Conservation (phyloP, 345 rosid species). For the Iberis pinnata region DNA sequence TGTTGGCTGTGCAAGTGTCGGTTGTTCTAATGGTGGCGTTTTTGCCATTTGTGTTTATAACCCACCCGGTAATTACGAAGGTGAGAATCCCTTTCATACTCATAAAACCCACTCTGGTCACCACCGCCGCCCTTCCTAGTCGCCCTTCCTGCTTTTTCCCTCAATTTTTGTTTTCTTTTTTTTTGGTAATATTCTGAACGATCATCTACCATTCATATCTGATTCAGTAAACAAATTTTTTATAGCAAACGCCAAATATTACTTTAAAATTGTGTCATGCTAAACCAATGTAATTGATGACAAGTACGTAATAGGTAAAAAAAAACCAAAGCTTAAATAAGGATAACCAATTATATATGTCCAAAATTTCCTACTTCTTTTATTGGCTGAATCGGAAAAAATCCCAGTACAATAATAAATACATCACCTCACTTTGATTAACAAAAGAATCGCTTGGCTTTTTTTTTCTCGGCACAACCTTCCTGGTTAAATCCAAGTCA, state of each 20-base stretch:
- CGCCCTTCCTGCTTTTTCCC: no score
- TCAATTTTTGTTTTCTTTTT: no score
- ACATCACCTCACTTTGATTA: background rate
- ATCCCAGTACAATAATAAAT: background rate
- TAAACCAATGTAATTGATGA: no score
- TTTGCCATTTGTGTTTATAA: slow-evolving; percentile 38
- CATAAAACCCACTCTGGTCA: no score
- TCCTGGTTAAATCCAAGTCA: background rate
- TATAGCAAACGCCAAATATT: no score
- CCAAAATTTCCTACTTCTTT: background rate
- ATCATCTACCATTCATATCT: no score
- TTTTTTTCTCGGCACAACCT: background rate
- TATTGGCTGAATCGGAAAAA: background rate
- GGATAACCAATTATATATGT: background rate
- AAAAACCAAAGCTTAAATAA: no score
- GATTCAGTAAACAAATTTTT: no score
- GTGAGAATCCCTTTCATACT: slow-evolving; percentile 42
- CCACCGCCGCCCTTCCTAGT: no score
- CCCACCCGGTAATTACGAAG: slow-evolving; percentile 46
- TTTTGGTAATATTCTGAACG: no score
- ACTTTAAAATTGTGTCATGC: no score
- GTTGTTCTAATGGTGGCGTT: slow-evolving; percentile 32
- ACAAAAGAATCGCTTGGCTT: background rate
- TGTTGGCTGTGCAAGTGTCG: slow-evolving; percentile 38
- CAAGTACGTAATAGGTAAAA: no score